Percentiles rank a stretch among this genome's conserved stretches.
Evolutionary conservation across 192 early-diverging fungal species (phyloP).

Genomic region (Rhizophagus clarus): DNA sequence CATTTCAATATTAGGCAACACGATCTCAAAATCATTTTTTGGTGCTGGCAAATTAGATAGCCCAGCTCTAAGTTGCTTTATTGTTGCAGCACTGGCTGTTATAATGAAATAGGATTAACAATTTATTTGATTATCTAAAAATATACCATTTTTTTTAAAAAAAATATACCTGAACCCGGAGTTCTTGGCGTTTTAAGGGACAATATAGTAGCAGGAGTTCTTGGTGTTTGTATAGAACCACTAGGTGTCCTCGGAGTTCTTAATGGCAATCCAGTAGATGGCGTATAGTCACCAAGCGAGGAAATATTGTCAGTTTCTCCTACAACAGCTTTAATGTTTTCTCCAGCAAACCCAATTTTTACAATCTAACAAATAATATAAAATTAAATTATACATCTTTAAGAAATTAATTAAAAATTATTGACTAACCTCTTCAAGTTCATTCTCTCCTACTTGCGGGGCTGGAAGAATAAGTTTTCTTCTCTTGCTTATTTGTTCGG

Average conservation of each 20-base stretch:
- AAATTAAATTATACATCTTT: neutral
- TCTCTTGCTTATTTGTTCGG: constrained; percentile 73
- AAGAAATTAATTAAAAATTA: neutral
- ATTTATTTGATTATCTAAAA: neutral
- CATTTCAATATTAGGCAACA: constrained; percentile 70
- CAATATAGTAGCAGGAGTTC: constrained; percentile 42
- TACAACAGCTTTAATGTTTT: constrained; percentile 73
- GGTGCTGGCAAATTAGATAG: constrained; percentile 81
- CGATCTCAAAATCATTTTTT: constrained; percentile 91
- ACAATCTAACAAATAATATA: constrained; percentile 54
- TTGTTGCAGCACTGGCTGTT: constrained; percentile 6
- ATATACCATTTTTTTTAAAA: neutral
- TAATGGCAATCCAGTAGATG: constrained; percentile 50
- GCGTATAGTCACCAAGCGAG: constrained; percentile 77
- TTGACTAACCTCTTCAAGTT: constrained; percentile 71
- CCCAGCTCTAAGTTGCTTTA: constrained; percentile 69
- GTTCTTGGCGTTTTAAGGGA: constrained; percentile 29
- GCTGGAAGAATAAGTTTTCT: constrained; percentile 80
- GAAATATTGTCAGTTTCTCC: constrained; percentile 56
- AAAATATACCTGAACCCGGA: constrained; percentile 36
- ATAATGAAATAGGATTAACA: neutral
- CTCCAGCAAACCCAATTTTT: constrained; percentile 84
- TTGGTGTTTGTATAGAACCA: constrained; percentile 38
- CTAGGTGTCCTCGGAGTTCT: constrained; percentile 66
- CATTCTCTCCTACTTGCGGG: constrained; percentile 88